These are phyloP conservation scores for Neurospora africana DNA, from an alignment of 495 filamentous ascomycete species.

Conservation along the genomic window DNA sequence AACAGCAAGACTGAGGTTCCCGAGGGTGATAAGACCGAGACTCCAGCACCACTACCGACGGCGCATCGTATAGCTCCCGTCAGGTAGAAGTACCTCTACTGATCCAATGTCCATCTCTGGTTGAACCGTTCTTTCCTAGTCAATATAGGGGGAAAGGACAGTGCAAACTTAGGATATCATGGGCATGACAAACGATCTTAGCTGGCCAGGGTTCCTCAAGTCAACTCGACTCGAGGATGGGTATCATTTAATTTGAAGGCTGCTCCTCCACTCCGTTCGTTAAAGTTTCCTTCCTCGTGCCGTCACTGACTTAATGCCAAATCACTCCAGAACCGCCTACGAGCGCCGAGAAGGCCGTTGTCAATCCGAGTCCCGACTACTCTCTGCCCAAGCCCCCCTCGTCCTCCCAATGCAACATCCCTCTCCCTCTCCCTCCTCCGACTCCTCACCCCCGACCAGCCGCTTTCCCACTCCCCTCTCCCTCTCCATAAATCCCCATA, in stretches of 20 bases:
- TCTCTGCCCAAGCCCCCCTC: not conserved
- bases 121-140: no score
- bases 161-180: no score
- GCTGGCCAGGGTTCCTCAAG: not conserved
- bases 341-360: not conserved
- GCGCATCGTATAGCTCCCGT: no score
- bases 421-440: not conserved
- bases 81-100: no score
- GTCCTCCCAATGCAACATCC: not conserved
- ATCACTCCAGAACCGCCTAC: not conserved
- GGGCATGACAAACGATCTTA: not conserved
- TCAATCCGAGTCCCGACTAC: not conserved
- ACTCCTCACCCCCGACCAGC: not conserved
- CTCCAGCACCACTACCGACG: no score
- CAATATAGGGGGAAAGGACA: no score
- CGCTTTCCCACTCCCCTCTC: not conserved
- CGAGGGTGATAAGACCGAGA: no score
- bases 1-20: no score
- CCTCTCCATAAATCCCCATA: not conserved
- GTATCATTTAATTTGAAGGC: not conserved
- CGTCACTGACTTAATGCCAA: not conserved
- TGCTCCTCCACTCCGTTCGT: not conserved
- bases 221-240: not conserved
- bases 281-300: not conserved
- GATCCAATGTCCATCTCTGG: no score